Evolutionary conservation across 768 basidiomycete species (phyloP).

Genomic region (Dictyophora rubrovolvata): DNA sequence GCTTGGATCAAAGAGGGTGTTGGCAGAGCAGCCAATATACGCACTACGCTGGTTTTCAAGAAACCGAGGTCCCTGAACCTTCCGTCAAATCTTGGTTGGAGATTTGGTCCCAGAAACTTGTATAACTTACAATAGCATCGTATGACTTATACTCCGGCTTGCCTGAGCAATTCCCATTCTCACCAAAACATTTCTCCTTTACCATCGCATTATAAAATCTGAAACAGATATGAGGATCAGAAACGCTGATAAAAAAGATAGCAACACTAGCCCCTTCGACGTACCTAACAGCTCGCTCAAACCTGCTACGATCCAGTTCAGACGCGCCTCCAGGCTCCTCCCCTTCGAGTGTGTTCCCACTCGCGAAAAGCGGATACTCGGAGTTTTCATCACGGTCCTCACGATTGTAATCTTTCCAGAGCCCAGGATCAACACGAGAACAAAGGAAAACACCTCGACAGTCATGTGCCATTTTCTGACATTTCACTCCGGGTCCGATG

Average conservation of each 20-base stretch:
- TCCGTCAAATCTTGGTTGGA: background rate
- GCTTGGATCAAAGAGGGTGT: background rate
- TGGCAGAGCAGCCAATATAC: constrained; percentile 1
- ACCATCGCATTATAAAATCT: constrained; percentile 8
- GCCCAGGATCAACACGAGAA: background rate
- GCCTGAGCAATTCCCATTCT: background rate
- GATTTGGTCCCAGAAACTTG: background rate
- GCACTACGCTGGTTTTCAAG: background rate
- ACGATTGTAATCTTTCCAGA: constrained; percentile 6
- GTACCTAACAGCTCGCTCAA: background rate
- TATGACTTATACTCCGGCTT: background rate
- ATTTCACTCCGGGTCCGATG: constrained; percentile 4
- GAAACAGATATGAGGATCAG: background rate
- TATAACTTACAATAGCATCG: background rate
- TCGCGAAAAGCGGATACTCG: background rate
- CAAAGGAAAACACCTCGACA: constrained; percentile 8
- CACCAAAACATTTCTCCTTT: constrained; percentile 1
- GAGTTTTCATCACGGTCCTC: background rate
- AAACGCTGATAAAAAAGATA: background rate
- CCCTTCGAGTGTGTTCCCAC: background rate
- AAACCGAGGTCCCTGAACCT: background rate
- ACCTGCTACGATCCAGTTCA: background rate
- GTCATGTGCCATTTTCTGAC: constrained; percentile 9
- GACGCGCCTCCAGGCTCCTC: background rate
- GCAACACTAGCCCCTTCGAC: too few species aligned